Conservation (phyloP, 768 basidiomycete species). For the Boletus subcaerulescens region DNA sequence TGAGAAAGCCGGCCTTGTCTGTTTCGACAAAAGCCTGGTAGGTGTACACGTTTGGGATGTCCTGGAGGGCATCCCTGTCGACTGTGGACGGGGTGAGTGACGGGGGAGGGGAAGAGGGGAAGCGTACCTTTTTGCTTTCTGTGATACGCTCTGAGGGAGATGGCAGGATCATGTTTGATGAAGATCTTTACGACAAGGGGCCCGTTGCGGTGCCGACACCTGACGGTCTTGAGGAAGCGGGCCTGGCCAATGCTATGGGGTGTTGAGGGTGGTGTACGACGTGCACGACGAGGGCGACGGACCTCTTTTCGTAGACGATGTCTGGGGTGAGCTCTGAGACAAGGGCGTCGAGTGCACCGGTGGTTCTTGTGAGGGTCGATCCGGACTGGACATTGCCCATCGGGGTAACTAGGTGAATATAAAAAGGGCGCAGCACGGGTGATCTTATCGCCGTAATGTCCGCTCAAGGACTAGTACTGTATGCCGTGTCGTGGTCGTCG, state of each 20-base stretch:
- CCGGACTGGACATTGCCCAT: constrained; percentile 77
- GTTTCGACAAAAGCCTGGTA: constrained; percentile 92
- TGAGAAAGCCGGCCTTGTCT: constrained; percentile 92
- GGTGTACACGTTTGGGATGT: constrained; percentile 85
- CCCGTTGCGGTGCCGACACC: constrained; percentile 80
- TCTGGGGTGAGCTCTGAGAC: constrained; percentile 86
- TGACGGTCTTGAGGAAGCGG: constrained; percentile 70
- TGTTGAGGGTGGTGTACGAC: background rate
- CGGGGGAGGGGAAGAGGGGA: rapidly evolving
- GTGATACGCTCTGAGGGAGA: constrained; percentile 73
- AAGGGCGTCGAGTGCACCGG: constrained; percentile 85
- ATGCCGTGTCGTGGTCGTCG: background rate
- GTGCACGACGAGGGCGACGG: constrained; percentile 12
- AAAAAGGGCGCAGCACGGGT: background rate
- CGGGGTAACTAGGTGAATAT: background rate
- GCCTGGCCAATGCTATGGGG: constrained; percentile 28
- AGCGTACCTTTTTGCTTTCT: constrained; percentile 70
- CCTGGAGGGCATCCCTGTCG: constrained; percentile 79
- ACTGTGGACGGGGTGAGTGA: constrained; percentile 41
- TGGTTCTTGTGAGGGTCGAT: constrained; percentile 55
- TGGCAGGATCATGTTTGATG: constrained; percentile 86
- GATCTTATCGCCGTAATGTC: background rate
- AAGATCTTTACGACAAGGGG: constrained; percentile 91
- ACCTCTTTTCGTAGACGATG: constrained; percentile 92
- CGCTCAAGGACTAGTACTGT: background rate